Conservation (phyloP, 257 asterid species). For the Datura wrightii region DNA sequence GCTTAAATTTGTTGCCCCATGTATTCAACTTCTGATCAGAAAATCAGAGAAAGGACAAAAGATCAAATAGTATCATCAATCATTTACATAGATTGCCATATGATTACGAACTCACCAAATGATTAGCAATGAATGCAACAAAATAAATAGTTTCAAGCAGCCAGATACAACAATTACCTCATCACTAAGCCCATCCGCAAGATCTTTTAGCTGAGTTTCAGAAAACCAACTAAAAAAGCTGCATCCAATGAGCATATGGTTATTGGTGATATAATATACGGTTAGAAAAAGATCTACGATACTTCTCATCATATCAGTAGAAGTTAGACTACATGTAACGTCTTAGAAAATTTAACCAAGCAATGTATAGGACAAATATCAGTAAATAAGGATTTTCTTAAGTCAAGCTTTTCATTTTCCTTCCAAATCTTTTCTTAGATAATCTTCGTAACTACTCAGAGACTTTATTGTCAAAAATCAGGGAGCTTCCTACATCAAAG, state of each 20-base stretch:
- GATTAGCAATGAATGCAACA: slow-evolving; percentile 2
- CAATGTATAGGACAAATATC: slow-evolving; percentile 2
- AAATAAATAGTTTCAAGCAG: neutral
- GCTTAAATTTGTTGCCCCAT: neutral
- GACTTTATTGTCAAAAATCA: slow-evolving; percentile 7
- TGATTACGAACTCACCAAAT: neutral
- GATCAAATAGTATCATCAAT: neutral
- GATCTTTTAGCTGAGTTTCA: slow-evolving; percentile 49
- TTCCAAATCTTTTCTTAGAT: neutral
- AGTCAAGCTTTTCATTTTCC: neutral
- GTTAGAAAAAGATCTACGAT: neutral
- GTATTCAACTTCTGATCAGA: neutral
- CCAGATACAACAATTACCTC: slow-evolving; percentile 47
- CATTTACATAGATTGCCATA: neutral
- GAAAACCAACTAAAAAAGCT: slow-evolving; percentile 72
- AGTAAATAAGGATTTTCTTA: slow-evolving; percentile 25
- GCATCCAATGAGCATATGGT: slow-evolving; percentile 37
- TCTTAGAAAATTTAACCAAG: slow-evolving; percentile 21
- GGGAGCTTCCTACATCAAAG: slow-evolving; percentile 13
- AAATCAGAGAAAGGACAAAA: neutral
- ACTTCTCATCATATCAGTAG: neutral
- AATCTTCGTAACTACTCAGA: neutral
- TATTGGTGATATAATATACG: slow-evolving; percentile 31
- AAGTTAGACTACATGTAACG: neutral
- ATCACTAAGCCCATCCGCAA: slow-evolving; percentile 47